Base-by-base conservation (phyloP, 306 rosid genomes). In the Rosa multiflora region DNA sequence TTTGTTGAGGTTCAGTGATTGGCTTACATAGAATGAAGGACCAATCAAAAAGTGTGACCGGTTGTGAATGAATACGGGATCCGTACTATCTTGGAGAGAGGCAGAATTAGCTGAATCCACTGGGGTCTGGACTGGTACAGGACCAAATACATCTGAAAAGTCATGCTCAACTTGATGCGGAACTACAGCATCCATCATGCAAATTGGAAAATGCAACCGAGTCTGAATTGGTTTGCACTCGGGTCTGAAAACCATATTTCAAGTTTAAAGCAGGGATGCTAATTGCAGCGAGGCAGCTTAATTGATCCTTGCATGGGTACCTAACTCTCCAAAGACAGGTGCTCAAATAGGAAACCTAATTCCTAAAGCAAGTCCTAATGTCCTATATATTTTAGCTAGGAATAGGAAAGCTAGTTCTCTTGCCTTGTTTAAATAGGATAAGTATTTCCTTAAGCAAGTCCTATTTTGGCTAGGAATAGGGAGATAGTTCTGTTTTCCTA, bases 21-120 rank as follows among this genome's bases (percentile, higher is more conserved):
- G 93, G 82, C 89, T 87, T n/a, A 89, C 83, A 84, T 83, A 92
- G 47, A 88, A 82, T 37, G 97, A 94, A 67, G 99, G 99, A 32
- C 99, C 99, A 46, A 94, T 97, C 58, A 92, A 73, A 82, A 97
- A 94, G 86, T 94, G 99, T 21, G 99, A 91, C 21, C 95, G 94
- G 51, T 85, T 87, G 82, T 61, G 77, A 88, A 94, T 91, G 78
- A 94, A 87, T 18, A 78, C 91, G 0, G 99, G 99, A 64, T 92
- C 89, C 53, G 75, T 76, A 3, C 66, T 78, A 79, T 88, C 97
- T 75, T 92, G 92, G 0, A 26, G 39, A 29, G 67, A 55, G 78
- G 81, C 83, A 55, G 69, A 58, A 56, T 35, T 70, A 74, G 78
- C 61, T 5, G 69, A 86, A 77, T 90, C 99, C 21, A 78, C 72